These are phyloP conservation scores for Creolimax fragrantissima DNA, from an alignment of 78 protist species.

Conservation along the genomic window DNA sequence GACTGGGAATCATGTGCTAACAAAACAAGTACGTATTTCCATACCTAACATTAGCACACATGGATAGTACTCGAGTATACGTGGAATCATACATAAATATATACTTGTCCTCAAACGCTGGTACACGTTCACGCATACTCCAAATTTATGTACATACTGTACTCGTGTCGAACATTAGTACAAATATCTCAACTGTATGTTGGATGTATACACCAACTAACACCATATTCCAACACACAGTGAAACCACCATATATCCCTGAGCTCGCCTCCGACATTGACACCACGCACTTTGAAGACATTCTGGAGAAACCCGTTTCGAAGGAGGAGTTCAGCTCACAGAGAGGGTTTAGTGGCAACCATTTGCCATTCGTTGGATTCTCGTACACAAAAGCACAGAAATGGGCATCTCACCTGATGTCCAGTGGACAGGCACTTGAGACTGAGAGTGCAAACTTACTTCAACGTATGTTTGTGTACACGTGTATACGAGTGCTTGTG, in stretches of 20 bases:
- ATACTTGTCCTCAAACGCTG: too few species aligned
- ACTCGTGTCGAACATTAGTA: too few species aligned
- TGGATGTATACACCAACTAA: too few species aligned
- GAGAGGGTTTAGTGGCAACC: constrained; percentile 6
- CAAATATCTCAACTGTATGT: too few species aligned
- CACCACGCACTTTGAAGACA: neutral
- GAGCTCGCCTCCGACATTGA: neutral
- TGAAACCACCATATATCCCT: neutral
- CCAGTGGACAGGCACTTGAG: neutral
- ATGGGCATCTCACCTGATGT: neutral
- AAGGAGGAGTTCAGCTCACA: neutral
- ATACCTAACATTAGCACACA: too few species aligned
- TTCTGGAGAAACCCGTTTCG: neutral
- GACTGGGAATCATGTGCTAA: neutral
- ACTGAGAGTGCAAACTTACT: neutral
- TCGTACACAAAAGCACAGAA: neutral
- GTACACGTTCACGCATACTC: too few species aligned
- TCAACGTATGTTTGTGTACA: neutral
- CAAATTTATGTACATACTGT: too few species aligned
- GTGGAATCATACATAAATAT: too few species aligned
- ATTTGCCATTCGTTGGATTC: constrained; percentile 16
- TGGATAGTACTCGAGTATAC: too few species aligned
- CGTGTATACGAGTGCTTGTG: neutral
- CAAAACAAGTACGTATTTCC: neutral
- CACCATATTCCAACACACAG: too few species aligned